phyloP scores from a whole-genome alignment of 768 basidiomycete genomes.

The Auricularia auricula-judae region DNA sequence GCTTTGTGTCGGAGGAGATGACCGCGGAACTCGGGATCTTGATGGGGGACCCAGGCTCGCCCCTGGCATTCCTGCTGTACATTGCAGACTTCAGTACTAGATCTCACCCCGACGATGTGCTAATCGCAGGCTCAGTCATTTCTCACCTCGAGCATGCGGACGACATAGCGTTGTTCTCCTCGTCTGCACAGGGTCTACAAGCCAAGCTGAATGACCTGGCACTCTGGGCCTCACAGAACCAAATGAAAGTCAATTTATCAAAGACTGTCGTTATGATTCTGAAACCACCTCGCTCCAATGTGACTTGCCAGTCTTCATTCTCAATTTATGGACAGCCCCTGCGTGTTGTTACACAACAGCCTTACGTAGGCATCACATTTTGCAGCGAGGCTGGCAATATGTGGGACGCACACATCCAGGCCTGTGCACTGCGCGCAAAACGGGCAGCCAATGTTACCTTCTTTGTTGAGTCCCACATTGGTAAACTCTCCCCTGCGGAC shows the following conservation, averaged over 20 bases:
- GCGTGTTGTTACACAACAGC: neutral
- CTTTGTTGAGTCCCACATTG: neutral
- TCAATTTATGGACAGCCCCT: neutral
- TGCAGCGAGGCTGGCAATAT: constrained; percentile 1
- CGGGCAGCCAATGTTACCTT: neutral
- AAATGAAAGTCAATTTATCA: too few relatives aligned
- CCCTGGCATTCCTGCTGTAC: constrained; percentile 9
- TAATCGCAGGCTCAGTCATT: neutral
- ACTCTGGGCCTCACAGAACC: too few relatives aligned
- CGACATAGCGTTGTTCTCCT: too few relatives aligned
- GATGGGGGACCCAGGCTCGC: constrained; percentile 12
- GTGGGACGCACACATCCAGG: neutral
- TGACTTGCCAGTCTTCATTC: too few relatives aligned
- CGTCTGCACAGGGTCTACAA: too few relatives aligned
- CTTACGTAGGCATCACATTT: constrained; percentile 8
- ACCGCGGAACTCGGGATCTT: constrained; percentile 10
- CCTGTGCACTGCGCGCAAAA: neutral
- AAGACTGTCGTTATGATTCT: too few relatives aligned
- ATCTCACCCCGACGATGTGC: constrained; percentile 7
- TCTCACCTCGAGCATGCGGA: too few relatives aligned
- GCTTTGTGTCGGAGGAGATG: constrained; percentile 4
- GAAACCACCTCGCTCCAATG: too few relatives aligned
- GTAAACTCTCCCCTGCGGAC: constrained; percentile 3
- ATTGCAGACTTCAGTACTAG: constrained; percentile 7
- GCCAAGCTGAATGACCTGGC: too few relatives aligned